These are phyloP conservation scores for Teratosphaeria zuluensis DNA, from an alignment of 2,329 filamentous ascomycete species.

Conservation along the genomic window DNA sequence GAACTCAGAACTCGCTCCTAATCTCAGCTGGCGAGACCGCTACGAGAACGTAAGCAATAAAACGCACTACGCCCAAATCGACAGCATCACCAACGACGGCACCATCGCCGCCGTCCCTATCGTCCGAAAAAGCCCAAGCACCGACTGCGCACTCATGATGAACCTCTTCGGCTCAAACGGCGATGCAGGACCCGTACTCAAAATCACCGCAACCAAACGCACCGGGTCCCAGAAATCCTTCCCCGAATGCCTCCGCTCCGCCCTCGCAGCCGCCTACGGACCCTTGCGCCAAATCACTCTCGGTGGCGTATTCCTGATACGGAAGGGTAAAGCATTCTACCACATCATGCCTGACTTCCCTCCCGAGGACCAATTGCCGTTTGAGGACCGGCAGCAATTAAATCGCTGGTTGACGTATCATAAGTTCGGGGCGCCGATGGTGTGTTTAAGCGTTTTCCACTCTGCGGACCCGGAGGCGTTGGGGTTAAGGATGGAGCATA, in stretches of 20 bases:
- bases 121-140: slow-evolving; percentile 13
- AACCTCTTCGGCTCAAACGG: slow-evolving; percentile 21
- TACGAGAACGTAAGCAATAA: slow-evolving; percentile 13
- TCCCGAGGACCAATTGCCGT: slow-evolving; percentile 13
- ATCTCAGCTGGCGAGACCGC: slow-evolving; percentile 16
- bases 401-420: slow-evolving; percentile 23
- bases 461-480: slow-evolving; percentile 19
- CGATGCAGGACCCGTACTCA: slow-evolving; percentile 16
- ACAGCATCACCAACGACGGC: slow-evolving; percentile 31
- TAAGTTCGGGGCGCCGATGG: slow-evolving; percentile 20
- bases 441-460: slow-evolving; percentile 22
- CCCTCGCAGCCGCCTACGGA: slow-evolving; percentile 14
- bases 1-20: slow-evolving; percentile 21
- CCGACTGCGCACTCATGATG: slow-evolving; percentile 24
- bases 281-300: slow-evolving; percentile 15
- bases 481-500: slow-evolving; percentile 24
- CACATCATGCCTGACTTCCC: slow-evolving; percentile 25
- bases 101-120: slow-evolving; percentile 19
- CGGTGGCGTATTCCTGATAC: slow-evolving; percentile 20
- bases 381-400: slow-evolving; percentile 16
- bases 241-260: slow-evolving; percentile 18
- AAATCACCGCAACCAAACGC: slow-evolving; percentile 16
- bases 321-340: slow-evolving; percentile 16
- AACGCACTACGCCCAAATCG: slow-evolving; percentile 29
- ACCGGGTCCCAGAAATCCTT: slow-evolving; percentile 17